phyloP scores from a whole-genome alignment of 108 stramenopile species.

The Parietichytrium sp. region DNA sequence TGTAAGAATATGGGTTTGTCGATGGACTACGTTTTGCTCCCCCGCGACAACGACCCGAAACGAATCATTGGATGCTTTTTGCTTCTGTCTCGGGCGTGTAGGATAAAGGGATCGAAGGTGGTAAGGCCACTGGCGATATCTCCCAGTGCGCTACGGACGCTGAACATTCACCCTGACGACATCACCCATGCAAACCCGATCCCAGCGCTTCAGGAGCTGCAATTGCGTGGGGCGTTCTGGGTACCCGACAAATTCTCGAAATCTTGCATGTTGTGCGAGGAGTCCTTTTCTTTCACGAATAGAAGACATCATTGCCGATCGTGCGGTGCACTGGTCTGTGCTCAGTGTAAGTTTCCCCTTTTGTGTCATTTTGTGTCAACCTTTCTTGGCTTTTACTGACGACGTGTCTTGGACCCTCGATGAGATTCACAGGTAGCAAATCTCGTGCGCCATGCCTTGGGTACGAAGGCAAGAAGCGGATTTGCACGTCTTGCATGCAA shows the following conservation, averaged over 20 bases:
- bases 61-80: slow-evolving; percentile 34
- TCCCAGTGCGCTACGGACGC: not conserved
- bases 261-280: not conserved
- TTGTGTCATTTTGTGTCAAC: no score
- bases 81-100: not conserved
- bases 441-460: slow-evolving; percentile 17
- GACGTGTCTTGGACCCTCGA: no score
- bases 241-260: slow-evolving; percentile 16
- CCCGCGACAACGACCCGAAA: not conserved
- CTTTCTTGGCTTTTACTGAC: no score
- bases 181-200: not conserved
- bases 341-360: not conserved
- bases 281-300: not conserved
- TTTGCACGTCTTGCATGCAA: not conserved
- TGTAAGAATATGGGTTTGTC: no score
- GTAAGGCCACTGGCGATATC: not conserved
- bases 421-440: no score
- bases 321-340: not conserved
- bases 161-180: slow-evolving; percentile 1
- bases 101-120: not conserved
- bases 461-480: not conserved
- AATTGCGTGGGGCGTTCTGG: slow-evolving; percentile 5
- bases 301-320: not conserved
- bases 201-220: slow-evolving; percentile 2
- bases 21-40: no score